phyloP scores from a whole-genome alignment of 495 filamentous ascomycete species.

The Podospora conica region DNA sequence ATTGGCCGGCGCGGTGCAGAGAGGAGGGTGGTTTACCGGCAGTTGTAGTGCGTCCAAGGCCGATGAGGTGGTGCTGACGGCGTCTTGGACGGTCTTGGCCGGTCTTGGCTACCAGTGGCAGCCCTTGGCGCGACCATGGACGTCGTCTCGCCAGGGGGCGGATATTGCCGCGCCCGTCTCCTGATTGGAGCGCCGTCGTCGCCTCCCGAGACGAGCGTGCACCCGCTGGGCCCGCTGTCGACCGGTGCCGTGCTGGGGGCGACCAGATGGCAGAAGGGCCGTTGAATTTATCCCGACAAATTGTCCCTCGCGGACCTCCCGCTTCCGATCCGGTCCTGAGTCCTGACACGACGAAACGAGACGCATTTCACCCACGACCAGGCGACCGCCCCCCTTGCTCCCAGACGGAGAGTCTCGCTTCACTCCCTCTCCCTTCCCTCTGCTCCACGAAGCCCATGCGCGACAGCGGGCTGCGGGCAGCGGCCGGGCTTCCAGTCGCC shows the following conservation, averaged over 20 bases:
- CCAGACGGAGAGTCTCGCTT: too few relatives aligned
- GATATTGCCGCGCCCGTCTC: not conserved
- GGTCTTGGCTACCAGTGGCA: not conserved
- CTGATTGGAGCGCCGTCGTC: not conserved
- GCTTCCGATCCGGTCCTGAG: constrained; percentile 2
- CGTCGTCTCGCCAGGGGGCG: not conserved
- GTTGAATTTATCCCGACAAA: constrained; percentile 5
- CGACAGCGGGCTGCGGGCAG: not conserved
- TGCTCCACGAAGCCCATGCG: not conserved
- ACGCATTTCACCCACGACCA: not conserved
- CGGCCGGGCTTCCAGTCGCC: too few relatives aligned
- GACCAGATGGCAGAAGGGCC: constrained; percentile 2
- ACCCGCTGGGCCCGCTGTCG: not conserved
- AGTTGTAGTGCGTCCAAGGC: constrained; percentile 12
- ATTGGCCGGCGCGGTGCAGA: constrained; percentile 13
- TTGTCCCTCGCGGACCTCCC: not conserved
- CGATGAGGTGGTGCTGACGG: not conserved
- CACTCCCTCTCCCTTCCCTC: not conserved
- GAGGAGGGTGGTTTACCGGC: constrained; percentile 14
- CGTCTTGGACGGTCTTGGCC: not conserved
- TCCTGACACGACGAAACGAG: too few relatives aligned
- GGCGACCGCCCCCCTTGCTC: not conserved
- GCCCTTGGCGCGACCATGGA: not conserved
- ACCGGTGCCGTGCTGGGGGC: not conserved
- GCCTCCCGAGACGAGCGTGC: not conserved